Base-by-base conservation (phyloP, 1,284 basidiomycete species). In the Ustanciosporium gigantosporum region DNA sequence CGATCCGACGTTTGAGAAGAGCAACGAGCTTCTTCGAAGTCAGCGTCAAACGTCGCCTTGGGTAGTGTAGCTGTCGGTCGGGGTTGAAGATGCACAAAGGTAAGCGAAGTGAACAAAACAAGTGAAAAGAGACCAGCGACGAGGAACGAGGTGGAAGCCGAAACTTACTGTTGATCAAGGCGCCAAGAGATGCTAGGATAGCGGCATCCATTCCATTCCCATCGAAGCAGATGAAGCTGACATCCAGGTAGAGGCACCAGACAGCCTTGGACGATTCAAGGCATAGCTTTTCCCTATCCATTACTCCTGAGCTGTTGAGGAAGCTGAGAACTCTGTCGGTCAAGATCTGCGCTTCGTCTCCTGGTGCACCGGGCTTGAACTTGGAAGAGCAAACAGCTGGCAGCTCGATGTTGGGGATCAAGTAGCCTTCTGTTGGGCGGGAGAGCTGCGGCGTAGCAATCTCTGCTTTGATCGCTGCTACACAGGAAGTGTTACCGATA, bases 141-240 rank as follows among this genome's bases (percentile, higher is more conserved):
- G 14, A 53, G 11, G 9, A 34, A 8, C 8, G 32, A 34, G 32
- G n/a, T n/a, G n/a, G n/a, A n/a, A n/a, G n/a, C n/a, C n/a, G 20
- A 34, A 17, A 81, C 88, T 48, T 59, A 93, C 91, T 88, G 67
- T 91, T 88, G 76, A 82, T 83, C 37, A 98, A 80, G 3, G 94
- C 92, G 13, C 88, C 86, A 38, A 91, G 84, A 81, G 93, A 88
- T 0, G 91, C 91, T 14, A 96, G 77, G 2, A 96, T 82, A 0
- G 90, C 84, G 0, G 93, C 91, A 62, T 99, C 94, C 61, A 95
- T 89, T 1, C 85, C 88, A 73, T 96, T 96, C 8, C 94, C 94
- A 77, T 98, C 93, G 70, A 92, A 94, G 80, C 94, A 96, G 69
- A 98, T 88, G 79, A 92, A 96, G 4, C 88, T 89, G 23, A 91